Evolutionary conservation across 2,329 filamentous ascomycete genomes (phyloP).

Genomic region (Xylaria digitata): DNA sequence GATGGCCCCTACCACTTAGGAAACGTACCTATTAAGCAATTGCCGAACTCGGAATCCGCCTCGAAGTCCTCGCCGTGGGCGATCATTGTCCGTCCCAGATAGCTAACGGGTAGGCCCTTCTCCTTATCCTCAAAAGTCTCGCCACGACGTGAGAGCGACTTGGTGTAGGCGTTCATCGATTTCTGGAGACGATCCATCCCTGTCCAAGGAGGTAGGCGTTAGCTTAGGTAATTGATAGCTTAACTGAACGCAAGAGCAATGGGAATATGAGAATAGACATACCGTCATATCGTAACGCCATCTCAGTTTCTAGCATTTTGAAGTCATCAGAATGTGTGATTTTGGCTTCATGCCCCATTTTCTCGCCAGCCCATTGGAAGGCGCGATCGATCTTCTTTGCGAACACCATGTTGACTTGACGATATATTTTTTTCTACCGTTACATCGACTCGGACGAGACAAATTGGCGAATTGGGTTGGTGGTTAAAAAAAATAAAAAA

Average conservation of each 20-base stretch:
- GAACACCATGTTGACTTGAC: conserved; percentile 61
- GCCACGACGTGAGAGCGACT: conserved; percentile 85
- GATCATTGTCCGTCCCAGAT: conserved; percentile 87
- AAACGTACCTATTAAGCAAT: conserved; percentile 77
- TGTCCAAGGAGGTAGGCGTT: conserved; percentile 52
- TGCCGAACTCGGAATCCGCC: conserved; percentile 88
- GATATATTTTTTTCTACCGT: conserved; percentile 15
- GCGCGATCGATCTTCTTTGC: conserved; percentile 92
- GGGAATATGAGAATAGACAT: conserved; percentile 44
- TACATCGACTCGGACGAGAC: conserved; percentile 22
- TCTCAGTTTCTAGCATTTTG: conserved; percentile 88
- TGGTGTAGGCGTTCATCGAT: conserved; percentile 87
- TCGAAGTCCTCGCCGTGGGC: conserved; percentile 93
- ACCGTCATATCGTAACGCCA: conserved; percentile 91
- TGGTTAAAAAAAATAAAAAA: conserved; percentile 8
- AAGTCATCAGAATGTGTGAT: conserved; percentile 91
- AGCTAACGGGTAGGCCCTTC: conserved; percentile 82
- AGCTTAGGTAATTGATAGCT: conserved; percentile 17
- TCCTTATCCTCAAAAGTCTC: conserved; percentile 86
- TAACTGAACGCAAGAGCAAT: background rate
- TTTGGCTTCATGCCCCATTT: conserved; percentile 92
- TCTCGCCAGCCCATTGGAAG: conserved; percentile 98
- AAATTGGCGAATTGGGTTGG: background rate
- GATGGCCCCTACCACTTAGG: background rate
- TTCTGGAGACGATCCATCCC: conserved; percentile 91